Base-by-base conservation (phyloP, 139 green algal genomes). In the Chlorella vulgaris region DNA sequence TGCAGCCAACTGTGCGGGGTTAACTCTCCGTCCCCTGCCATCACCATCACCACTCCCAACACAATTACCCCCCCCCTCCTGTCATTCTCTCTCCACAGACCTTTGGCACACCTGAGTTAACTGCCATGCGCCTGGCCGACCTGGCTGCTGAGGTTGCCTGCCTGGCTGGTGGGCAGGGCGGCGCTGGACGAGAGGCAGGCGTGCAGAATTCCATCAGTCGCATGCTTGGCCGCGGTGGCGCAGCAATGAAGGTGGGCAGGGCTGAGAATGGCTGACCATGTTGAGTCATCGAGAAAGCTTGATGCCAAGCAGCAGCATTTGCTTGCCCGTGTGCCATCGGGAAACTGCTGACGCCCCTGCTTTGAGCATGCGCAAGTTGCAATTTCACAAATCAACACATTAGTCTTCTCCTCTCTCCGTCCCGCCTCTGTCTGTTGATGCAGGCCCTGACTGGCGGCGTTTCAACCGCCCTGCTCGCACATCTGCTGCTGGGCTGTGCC, bases 51-150 rank as follows among this genome's bases (percentile, higher is more conserved):
- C 13, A 15, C 47, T 15, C 10, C 15, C 13, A 10, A 10, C 47
- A 15, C 10, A 10, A 55, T 15, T 15, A 15, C 88, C 5, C 83
- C 76, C n/a, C 78, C n/a, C n/a, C 83, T 24, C 86, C 85, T 26
- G 79, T 95, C 74, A 83, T 91, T 58, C 81, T 92, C 7, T 76
- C 90, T 33, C 47, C 79, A 38, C 88, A 91, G 81, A 22, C 51
- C 22, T 50, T 53, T 13, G 35, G 50, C 33, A 7, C 78, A 19
- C 75, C 43, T n/a, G 36, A 77, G 6, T 42, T 85, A 40, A 60
- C 31, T 66, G 96, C 74, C 66, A 88, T 96, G 83, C 74, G 83
- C 42, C 85, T 96, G 81, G 43, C 78, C 0, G 85, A 91, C 60
- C 55, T 96, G 50, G 88, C 24, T n/a, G 62, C 29, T 75, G 38